phyloP scores from a whole-genome alignment of 495 filamentous ascomycete genomes.

The Articulospora tetracladia region DNA sequence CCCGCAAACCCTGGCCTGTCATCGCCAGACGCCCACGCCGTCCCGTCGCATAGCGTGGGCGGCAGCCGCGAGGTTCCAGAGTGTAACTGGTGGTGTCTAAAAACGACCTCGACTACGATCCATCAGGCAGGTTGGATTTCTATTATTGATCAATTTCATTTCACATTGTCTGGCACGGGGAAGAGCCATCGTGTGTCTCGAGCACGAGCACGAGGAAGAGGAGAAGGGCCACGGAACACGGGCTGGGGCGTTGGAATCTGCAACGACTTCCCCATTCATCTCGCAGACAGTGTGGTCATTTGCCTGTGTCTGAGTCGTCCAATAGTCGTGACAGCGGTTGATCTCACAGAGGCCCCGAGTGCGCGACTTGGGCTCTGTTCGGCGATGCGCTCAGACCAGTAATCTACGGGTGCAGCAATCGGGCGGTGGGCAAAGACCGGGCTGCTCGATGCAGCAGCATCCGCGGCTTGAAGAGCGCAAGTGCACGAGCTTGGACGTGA shows the following conservation, averaged over 20 bases:
- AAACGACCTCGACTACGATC: not conserved
- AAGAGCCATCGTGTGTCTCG: no score
- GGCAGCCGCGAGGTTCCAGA: not conserved
- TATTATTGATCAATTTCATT: not conserved
- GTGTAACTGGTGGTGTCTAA: not conserved
- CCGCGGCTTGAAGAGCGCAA: not conserved
- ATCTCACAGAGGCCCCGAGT: not conserved
- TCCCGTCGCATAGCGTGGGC: not conserved
- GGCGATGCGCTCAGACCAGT: not conserved
- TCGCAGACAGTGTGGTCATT: no score
- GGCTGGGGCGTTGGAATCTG: no score
- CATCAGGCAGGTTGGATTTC: not conserved
- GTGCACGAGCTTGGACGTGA: not conserved
- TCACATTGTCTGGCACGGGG: no score
- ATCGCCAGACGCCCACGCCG: not conserved
- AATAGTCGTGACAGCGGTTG: not conserved
- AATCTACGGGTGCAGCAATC: not conserved
- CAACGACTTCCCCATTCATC: no score
- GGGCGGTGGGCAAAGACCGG: not conserved
- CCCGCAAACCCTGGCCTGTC: not conserved
- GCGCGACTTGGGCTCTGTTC: not conserved
- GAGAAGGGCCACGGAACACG: no score
- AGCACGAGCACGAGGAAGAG: no score
- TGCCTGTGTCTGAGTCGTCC: not conserved
- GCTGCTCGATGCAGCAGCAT: not conserved